These are phyloP conservation scores for Pseudognaphalium luteoalbum DNA, from an alignment of 129 eudicot species.

Conservation along the genomic window DNA sequence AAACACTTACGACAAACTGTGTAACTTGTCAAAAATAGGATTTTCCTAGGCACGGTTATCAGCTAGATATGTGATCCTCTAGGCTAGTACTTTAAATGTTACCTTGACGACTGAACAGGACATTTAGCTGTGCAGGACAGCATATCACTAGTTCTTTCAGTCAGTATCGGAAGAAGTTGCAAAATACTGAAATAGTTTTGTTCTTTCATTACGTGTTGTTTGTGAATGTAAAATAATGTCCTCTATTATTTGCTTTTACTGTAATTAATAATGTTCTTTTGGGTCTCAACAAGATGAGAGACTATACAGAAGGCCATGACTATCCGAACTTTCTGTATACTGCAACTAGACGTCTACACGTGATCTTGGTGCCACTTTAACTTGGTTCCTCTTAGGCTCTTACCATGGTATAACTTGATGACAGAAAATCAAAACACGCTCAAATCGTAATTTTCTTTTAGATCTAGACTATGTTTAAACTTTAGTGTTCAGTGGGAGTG, in stretches of 20 bases:
- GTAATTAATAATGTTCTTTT: background rate
- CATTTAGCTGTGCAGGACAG: background rate
- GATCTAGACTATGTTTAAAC: background rate
- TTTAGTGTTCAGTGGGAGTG: background rate
- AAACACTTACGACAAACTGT: background rate
- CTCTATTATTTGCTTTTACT: background rate
- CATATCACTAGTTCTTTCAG: too few species aligned
- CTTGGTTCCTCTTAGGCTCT: background rate
- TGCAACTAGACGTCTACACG: background rate
- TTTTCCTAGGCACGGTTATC: background rate
- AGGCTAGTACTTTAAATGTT: background rate
- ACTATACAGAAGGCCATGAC: background rate
- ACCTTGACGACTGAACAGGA: background rate
- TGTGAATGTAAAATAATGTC: background rate
- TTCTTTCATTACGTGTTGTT: background rate
- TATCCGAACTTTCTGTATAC: background rate
- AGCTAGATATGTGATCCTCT: background rate
- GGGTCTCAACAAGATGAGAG: background rate
- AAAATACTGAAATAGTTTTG: background rate
- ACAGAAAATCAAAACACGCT: background rate
- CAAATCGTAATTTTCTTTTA: background rate
- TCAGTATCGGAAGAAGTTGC: background rate
- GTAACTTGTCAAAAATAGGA: background rate
- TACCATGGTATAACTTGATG: too few species aligned
- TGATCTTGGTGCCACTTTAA: background rate